Evolutionary conservation across 2,329 filamentous ascomycete genomes (phyloP).

Genomic region (Atkinsonella hypoxylon): DNA sequence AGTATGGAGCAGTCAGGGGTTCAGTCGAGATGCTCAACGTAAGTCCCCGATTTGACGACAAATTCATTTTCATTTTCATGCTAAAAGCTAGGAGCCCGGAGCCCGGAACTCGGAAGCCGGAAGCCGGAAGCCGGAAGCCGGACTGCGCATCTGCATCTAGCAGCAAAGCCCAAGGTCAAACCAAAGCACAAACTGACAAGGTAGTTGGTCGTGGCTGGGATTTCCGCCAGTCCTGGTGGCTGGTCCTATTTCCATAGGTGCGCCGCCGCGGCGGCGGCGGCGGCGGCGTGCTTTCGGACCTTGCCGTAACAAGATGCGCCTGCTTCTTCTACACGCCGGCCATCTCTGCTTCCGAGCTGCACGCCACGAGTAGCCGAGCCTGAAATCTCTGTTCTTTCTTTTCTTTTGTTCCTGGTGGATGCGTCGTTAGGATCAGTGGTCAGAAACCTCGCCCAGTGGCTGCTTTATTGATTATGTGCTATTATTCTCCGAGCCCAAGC

Average conservation of each 20-base stretch:
- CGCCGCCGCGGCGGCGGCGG: neutral
- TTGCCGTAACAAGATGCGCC: neutral
- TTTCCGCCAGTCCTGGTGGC: neutral
- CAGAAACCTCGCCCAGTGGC: neutral
- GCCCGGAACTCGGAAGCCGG: too few species aligned
- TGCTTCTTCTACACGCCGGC: neutral
- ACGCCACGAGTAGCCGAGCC: constrained; percentile 1
- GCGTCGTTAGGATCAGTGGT: neutral
- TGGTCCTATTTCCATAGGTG: neutral
- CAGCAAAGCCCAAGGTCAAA: neutral
- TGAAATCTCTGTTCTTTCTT: neutral
- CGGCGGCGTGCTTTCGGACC: neutral
- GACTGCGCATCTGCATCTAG: too few species aligned
- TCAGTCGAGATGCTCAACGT: neutral
- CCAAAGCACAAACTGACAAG: neutral
- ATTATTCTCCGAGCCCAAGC: too few species aligned
- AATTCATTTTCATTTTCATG: neutral
- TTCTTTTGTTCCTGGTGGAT: neutral
- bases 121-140: neutral
- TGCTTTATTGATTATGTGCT: neutral
- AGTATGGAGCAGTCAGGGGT: neutral
- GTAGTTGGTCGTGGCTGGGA: neutral
- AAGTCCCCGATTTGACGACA: neutral
- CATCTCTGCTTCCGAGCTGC: neutral
- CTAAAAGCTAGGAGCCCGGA: too few species aligned